These are phyloP conservation scores for Aphanoascus verrucosus DNA, from an alignment of 2,329 filamentous ascomycete species.

Conservation along the genomic window DNA sequence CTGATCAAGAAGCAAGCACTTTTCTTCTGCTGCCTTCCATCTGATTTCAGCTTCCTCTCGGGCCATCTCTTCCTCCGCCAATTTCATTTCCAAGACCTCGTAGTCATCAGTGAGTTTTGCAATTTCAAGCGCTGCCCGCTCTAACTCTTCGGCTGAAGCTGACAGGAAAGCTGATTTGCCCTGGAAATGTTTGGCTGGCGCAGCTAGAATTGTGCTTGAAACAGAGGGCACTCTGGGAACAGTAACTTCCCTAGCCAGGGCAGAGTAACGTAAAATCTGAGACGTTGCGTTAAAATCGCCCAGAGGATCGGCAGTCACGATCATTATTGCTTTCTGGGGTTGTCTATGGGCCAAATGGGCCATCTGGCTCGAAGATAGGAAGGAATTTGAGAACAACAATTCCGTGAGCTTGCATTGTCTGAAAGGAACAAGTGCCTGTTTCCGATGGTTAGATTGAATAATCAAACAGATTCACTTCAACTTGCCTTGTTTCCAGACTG, in stretches of 20 bases:
- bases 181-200: slow-evolving; percentile 18
- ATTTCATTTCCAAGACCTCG: slow-evolving; percentile 58
- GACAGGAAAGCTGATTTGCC: slow-evolving; percentile 36
- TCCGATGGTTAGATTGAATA: slow-evolving; percentile 3
- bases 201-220: slow-evolving; percentile 54
- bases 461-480: not conserved
- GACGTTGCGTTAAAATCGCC: slow-evolving; percentile 96
- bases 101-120: slow-evolving; percentile 67
- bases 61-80: slow-evolving; percentile 59
- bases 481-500: slow-evolving; percentile 61
- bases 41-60: slow-evolving; percentile 63
- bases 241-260: slow-evolving; percentile 82
- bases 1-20: slow-evolving; percentile 65
- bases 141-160: slow-evolving; percentile 55
- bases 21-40: slow-evolving; percentile 53
- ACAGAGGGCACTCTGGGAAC: slow-evolving; percentile 80
- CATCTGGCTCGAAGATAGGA: slow-evolving; percentile 50
- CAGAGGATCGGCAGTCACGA: slow-evolving; percentile 84
- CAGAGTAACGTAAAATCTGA: slow-evolving; percentile 89
- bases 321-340: slow-evolving; percentile 86
- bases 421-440: slow-evolving; percentile 66
- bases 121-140: slow-evolving; percentile 71
- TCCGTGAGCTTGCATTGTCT: slow-evolving; percentile 79
- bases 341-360: slow-evolving; percentile 34
- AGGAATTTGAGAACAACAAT: slow-evolving; percentile 79